Percentiles rank a stretch among this genome's conserved stretches.
These are phyloP conservation scores for Coniochaeta prunicola DNA, from an alignment of 2,329 filamentous ascomycete genomes.

Conservation along the genomic window DNA sequence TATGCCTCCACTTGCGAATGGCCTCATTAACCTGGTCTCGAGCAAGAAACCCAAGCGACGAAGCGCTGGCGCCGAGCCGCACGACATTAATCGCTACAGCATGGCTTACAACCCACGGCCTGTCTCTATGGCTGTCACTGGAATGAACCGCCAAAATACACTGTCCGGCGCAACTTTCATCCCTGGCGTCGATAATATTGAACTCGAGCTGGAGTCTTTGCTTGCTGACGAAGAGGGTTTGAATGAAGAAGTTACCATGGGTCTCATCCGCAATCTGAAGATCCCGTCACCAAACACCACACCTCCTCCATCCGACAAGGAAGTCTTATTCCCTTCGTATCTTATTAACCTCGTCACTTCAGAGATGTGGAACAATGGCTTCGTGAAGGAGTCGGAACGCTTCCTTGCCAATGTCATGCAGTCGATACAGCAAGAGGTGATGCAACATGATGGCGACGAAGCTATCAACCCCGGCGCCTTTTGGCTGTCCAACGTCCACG, in stretches of 20 bases:
- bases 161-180: conserved; percentile 70
- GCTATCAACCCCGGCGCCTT: conserved; percentile 96
- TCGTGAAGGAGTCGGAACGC: conserved; percentile 97
- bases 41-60: conserved; percentile 96
- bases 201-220: conserved; percentile 88
- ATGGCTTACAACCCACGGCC: conserved; percentile 89
- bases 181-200: conserved; percentile 80
- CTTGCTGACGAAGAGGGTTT: conserved; percentile 92
- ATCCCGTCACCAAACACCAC: conserved; percentile 83
- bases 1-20: conserved; percentile 52
- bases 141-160: conserved; percentile 50
- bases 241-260: conserved; percentile 95
- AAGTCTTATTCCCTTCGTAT: conserved; percentile 96
- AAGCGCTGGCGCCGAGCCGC: conserved; percentile 80
- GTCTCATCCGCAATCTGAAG: conserved; percentile 91
- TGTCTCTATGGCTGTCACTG: conserved; percentile 85
- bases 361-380: conserved; percentile 99
- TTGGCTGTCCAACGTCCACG: conserved; percentile 98
- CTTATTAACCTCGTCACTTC: conserved; percentile 98
- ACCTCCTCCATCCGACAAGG: conserved; percentile 92
- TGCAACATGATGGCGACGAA: conserved; percentile 97
- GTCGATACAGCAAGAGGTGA: conserved; percentile 97
- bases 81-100: conserved; percentile 84
- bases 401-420: conserved; percentile 99
- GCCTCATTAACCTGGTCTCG: conserved; percentile 92